Conservation (phyloP, 257 asterid species). For the Thymus mandschuricus region DNA sequence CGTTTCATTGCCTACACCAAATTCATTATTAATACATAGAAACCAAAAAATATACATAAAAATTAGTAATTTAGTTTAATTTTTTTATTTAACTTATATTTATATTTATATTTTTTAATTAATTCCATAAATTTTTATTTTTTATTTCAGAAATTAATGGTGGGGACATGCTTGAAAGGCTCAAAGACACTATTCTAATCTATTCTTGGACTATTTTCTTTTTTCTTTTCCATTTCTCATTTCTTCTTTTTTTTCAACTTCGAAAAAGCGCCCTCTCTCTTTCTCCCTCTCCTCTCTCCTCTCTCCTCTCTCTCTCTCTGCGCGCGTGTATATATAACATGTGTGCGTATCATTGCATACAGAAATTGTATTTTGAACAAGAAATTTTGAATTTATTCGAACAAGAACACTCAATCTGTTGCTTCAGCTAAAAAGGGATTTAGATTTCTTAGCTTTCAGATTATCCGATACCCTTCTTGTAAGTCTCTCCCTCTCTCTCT, state of each 20-base stretch:
- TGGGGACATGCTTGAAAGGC: constrained; percentile 59
- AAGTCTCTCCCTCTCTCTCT: constrained; percentile 54
- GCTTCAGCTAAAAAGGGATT: constrained; percentile 49
- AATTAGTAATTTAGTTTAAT: too few relatives aligned
- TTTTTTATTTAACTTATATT: too few relatives aligned
- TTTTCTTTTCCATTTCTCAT: constrained; percentile 1
- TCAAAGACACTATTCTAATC: constrained; percentile 35
- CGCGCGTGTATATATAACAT: constrained; percentile 11
- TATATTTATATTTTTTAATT: too few relatives aligned
- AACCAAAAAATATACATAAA: too few relatives aligned
- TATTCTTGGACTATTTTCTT: constrained; percentile 25
- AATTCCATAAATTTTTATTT: too few relatives aligned
- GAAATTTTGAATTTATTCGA: constrained; percentile 44
- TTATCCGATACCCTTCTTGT: constrained; percentile 92
- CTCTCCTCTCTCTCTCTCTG: not conserved
- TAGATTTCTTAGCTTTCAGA: constrained; percentile 80
- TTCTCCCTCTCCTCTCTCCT: not conserved
- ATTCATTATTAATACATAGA: not conserved
- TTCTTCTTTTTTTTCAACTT: constrained; percentile 27
- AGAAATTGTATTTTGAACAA: constrained; percentile 29
- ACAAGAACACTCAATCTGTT: constrained; percentile 67
- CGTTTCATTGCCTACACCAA: constrained; percentile 24
- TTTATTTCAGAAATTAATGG: constrained; percentile 20
- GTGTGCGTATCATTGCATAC: constrained; percentile 9
- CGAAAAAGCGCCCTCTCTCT: too few relatives aligned